Evolutionary conservation across 148 eudicot species (phyloP), one percentile per base, ranked within the genome.

Genomic region (Rhododendron ovatum): DNA sequence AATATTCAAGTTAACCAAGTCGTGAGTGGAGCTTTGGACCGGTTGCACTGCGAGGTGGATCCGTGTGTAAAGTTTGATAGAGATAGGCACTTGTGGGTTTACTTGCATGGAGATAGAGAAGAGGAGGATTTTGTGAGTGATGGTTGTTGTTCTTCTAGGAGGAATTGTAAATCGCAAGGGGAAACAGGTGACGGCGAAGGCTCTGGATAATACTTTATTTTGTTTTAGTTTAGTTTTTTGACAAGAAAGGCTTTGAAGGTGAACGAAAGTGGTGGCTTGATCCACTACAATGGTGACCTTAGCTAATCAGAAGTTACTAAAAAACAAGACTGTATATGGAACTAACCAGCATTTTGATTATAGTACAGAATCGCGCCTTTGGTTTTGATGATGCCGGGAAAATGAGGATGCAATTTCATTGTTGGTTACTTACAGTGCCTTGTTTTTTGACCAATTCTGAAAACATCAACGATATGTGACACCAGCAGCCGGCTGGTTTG

Each of bases 1-100:
- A 95, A 95, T 85, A 83, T 88, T n/a, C 95, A 94, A 91, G 91
- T 95, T 9, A 95, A 93, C 87, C 95, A 92, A 88, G 95, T 95
- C 61, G 98, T 94, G 77, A 94, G 98, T 90, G 98, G 98, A 51
- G 98, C 98, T 51, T 84, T 95, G 91, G 98, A 95, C 79, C 98
- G 98, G 33, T 88, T 95, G 88, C 98, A 95, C 89, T 95, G 94
- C 85, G 98, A 95, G 81, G 93, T 93, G 24, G 98, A 95, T 87
- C 98, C 96, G 45, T 94, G 98, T 90, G 98, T 95, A 35, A 94
- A 90, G 71, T 95, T 89, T 87, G 95, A 94, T 77, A 92, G 90
- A 53, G 95, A 92, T 50, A 91, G 94, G 88, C 93, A 93, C 87
- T 86, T 95, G 88, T 96, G 96, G 98, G 96, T 92, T 85, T 96